A percentile compares a stretch with the other conserved stretches of the same genome.
phyloP scores from a whole-genome alignment of 2,329 filamentous ascomycete genomes.

The Erysiphe neolycopersici region DNA sequence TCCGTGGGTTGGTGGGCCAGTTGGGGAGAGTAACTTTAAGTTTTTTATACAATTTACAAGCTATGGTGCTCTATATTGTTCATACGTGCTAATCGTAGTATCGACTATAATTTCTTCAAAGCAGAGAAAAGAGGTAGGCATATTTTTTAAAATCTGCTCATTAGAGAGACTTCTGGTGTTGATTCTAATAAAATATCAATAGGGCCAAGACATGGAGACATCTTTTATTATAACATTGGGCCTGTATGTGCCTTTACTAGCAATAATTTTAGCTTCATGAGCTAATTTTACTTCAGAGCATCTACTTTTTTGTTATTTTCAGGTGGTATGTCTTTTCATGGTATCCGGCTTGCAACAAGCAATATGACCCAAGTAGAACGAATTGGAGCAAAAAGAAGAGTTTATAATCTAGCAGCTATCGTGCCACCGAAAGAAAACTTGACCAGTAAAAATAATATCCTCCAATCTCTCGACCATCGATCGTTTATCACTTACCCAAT shows the following conservation, averaged over 20 bases:
- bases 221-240: slow-evolving; percentile 40
- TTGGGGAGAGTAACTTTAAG: slow-evolving; percentile 69
- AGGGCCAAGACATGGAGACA: slow-evolving; percentile 17
- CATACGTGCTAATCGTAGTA: slow-evolving; percentile 33
- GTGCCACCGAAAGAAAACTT: slow-evolving; percentile 16
- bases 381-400: slow-evolving; percentile 30
- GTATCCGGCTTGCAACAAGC: slow-evolving; percentile 36
- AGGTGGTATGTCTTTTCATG: slow-evolving; percentile 47
- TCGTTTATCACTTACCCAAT: too few species aligned
- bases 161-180: too few species aligned
- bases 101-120: slow-evolving; percentile 32
- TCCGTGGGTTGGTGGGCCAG: slow-evolving; percentile 84
- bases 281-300: slow-evolving; percentile 14
- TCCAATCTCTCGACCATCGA: too few species aligned
- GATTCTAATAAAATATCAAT: too few species aligned
- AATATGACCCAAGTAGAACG: slow-evolving; percentile 75
- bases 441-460: too few species aligned
- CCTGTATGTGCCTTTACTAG: slow-evolving; percentile 19
- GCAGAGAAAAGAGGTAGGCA: slow-evolving; percentile 9
- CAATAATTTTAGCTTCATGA: slow-evolving; percentile 2
- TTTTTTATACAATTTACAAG: slow-evolving; percentile 74
- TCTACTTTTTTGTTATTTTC: slow-evolving; percentile 61
- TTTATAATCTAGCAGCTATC: slow-evolving; percentile 51
- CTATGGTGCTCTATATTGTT: slow-evolving; percentile 43
- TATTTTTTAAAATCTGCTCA: slow-evolving; percentile 5